Evolutionary conservation across 2,329 filamentous ascomycete species (phyloP).

Genomic region (Aspergillus sp.): DNA sequence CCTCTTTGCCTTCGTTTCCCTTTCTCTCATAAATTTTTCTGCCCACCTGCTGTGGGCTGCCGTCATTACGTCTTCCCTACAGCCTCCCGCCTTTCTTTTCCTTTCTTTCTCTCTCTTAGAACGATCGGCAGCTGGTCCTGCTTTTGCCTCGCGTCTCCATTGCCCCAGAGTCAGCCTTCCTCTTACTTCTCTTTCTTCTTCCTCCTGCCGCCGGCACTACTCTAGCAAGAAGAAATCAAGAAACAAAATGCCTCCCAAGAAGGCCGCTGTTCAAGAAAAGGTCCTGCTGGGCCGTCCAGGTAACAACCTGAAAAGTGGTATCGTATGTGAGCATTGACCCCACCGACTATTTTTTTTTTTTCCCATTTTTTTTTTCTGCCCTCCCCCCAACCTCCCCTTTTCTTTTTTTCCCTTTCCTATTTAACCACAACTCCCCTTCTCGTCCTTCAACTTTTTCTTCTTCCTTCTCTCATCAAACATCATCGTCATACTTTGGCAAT

Average conservation of each 20-base stretch:
- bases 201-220: conserved; percentile 43
- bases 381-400: conserved; percentile 10
- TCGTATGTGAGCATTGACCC: conserved; percentile 66
- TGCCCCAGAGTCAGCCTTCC: conserved; percentile 27
- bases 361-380: conserved; percentile 21
- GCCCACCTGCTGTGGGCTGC: conserved; percentile 17
- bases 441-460: conserved; percentile 10
- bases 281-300: conserved; percentile 90
- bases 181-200: conserved; percentile 51
- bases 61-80: conserved; percentile 27
- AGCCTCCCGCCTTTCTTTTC: conserved; percentile 47
- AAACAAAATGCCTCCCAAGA: conserved; percentile 92
- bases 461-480: conserved; percentile 7
- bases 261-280: conserved; percentile 87
- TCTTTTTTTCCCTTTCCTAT: conserved; percentile 19
- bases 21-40: conserved; percentile 1
- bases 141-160: conserved; percentile 28
- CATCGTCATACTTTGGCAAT: background rate
- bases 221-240: conserved; percentile 53
- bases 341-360: conserved; percentile 23
- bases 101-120: conserved; percentile 40
- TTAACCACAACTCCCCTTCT: conserved; percentile 14
- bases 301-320: conserved; percentile 98
- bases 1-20: too few species aligned
- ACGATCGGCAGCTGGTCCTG: conserved; percentile 64